Evolutionary conservation across 306 rosid genomes (phyloP).

Genomic region (Cucurbita moschata): DNA sequence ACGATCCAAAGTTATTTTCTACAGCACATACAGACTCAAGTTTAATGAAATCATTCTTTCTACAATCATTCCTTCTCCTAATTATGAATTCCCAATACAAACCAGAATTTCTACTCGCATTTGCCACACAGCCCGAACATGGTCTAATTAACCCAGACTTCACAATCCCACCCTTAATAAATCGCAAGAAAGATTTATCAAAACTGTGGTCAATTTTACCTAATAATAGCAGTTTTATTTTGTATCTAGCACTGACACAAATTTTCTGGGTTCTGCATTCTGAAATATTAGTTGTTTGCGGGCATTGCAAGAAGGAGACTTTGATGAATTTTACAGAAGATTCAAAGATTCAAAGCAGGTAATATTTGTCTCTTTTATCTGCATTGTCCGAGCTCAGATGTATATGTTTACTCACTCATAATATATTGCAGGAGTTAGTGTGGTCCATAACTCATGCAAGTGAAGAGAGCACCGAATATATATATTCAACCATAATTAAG

Average conservation of each 20-base stretch:
- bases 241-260: not conserved
- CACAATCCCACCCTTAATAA: not conserved
- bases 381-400: slow-evolving; percentile 5
- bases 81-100: not conserved
- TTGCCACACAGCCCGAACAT: not conserved
- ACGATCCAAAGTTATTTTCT: too few relatives aligned
- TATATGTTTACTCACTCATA: slow-evolving; percentile 9
- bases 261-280: slow-evolving; percentile 2
- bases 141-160: not conserved
- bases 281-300: slow-evolving; percentile 57
- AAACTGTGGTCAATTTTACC: not conserved
- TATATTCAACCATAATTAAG: slow-evolving; percentile 57
- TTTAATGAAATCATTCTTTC: not conserved
- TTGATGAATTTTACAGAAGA: slow-evolving; percentile 35
- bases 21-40: too few relatives aligned
- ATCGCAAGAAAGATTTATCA: not conserved
- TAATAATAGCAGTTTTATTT: not conserved
- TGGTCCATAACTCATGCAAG: slow-evolving; percentile 79
- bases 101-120: not conserved
- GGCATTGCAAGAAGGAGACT: slow-evolving; percentile 78
- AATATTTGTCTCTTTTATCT: slow-evolving; percentile 14
- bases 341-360: slow-evolving; percentile 83
- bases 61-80: not conserved
- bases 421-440: slow-evolving; percentile 55
- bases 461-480: slow-evolving; percentile 80